phyloP scores from a whole-genome alignment of 495 filamentous ascomycete species.

The Penicillium longicatenatum region DNA sequence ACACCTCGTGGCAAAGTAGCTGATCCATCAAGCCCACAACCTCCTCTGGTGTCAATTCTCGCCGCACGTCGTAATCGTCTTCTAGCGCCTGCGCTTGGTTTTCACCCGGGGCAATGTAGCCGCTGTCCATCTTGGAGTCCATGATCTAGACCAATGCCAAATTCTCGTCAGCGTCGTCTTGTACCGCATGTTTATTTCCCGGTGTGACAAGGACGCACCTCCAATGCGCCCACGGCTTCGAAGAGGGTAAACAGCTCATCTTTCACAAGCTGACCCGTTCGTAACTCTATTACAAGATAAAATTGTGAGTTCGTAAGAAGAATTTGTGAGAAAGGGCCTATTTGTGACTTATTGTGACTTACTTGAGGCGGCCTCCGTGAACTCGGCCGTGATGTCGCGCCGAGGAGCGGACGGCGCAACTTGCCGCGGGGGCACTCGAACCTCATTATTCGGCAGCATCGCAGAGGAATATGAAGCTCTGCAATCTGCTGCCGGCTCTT shows the following conservation, averaged over 20 bases:
- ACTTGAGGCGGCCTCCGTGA: slow-evolving; percentile 71
- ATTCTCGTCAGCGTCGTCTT: slow-evolving; percentile 15
- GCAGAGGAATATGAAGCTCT: slow-evolving; percentile 23
- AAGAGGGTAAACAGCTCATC: slow-evolving; percentile 93
- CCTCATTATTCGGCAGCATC: slow-evolving; percentile 46
- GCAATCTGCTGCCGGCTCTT: slow-evolving; percentile 35
- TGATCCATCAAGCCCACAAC: slow-evolving; percentile 94
- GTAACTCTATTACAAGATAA: slow-evolving; percentile 56
- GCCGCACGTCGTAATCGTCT: slow-evolving; percentile 79
- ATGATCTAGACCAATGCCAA: slow-evolving; percentile 69
- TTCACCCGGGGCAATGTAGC: slow-evolving; percentile 73
- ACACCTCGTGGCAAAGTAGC: slow-evolving; percentile 83
- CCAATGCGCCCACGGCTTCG: slow-evolving; percentile 90
- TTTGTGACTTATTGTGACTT: no score
- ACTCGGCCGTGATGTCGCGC: slow-evolving; percentile 77
- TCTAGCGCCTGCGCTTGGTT: slow-evolving; percentile 61
- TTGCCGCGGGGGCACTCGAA: slow-evolving; percentile 37
- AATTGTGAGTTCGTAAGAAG: slow-evolving; percentile 15
- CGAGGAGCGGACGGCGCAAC: slow-evolving; percentile 53
- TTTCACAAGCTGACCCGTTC: slow-evolving; percentile 82
- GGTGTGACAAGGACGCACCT: slow-evolving; percentile 59
- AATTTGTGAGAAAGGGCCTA: neutral
- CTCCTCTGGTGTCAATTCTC: slow-evolving; percentile 71
- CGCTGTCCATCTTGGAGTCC: slow-evolving; percentile 98
- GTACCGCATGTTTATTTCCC: slow-evolving; percentile 7